These are phyloP conservation scores for Pestalotiopsis fici DNA, from an alignment of 2,329 filamentous ascomycete genomes.

Conservation along the genomic window DNA sequence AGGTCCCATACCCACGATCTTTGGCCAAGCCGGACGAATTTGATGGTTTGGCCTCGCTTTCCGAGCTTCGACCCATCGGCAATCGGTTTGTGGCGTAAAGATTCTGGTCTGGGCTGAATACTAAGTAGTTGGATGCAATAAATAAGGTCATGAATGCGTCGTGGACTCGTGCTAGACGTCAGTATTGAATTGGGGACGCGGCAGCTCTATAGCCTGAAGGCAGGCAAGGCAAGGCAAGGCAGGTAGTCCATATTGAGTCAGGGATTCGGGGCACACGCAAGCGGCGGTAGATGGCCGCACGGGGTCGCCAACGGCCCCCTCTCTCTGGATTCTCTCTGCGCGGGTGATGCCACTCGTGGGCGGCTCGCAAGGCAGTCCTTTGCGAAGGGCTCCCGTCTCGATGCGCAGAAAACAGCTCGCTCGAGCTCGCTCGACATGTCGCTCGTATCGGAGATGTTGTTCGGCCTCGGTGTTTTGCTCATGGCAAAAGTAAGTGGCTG, in stretches of 20 bases:
- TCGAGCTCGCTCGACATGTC: background rate
- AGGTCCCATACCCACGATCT: background rate
- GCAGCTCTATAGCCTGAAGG: background rate
- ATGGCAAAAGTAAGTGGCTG: background rate
- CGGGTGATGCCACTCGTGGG: background rate
- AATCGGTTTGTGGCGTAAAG: background rate
- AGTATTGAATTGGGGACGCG: background rate
- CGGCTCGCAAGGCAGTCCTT: background rate
- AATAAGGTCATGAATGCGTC: background rate
- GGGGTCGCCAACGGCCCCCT: background rate
- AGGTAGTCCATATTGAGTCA: background rate
- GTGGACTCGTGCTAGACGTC: background rate
- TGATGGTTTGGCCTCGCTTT: background rate
- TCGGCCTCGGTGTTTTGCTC: background rate
- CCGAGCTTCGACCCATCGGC: background rate
- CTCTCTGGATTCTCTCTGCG: background rate
- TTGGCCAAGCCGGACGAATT: background rate
- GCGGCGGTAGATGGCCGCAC: background rate
- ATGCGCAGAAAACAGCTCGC: background rate
- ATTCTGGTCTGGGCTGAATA: background rate
- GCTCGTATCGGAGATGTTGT: background rate
- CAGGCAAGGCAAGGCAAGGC: too few species aligned
- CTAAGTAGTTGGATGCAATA: background rate
- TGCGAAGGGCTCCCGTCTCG: background rate
- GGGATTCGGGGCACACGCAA: background rate